Evolutionary conservation across 1,284 basidiomycete genomes (phyloP), one percentile per base, ranked within the genome.

Genomic region (Cystobasidiaceae sp.): DNA sequence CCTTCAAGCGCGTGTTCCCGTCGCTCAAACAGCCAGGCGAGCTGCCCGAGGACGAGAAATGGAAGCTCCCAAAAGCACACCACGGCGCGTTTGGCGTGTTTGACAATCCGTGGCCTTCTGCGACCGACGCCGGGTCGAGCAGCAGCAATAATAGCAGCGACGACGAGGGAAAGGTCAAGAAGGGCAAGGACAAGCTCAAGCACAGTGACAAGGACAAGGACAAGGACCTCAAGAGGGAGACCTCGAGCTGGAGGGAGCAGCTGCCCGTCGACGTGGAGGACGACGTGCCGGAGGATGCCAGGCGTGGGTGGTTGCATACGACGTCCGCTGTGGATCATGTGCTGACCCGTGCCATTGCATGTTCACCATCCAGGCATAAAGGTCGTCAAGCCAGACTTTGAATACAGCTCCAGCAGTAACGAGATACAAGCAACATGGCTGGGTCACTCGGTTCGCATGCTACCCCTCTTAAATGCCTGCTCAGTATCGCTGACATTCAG

Each of bases 341-440:
- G 21, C 17, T 34, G 17, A 17, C 19, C 28, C n/a, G 21, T n/a
- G n/a, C n/a, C n/a, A n/a, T n/a, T n/a, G n/a, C n/a, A n/a, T n/a
- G n/a, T n/a, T n/a, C n/a, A n/a, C 32, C 56, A 28, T n/a, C 7
- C 34, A 56, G 61, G 61, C 15, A 64, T 64, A 48, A 30, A 64
- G 30, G 52, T 56, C 9, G 30, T 23, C 6, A 21, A 49, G 28
- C 51, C 61, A 5, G 33, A 37, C 7, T 64, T 64, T 34, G 43
- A 43, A 17, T 44, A 34, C 11, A 19, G 33, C 33, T 39, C 50
- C n/a, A 44, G 41, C 11, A 23, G 28, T 9, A 34, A 61, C 27
- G 51, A 64, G 23, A n/a, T 55, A 1, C 50, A 48, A 23, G 41
- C 43, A 5, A 64, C 61, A n/a, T 64, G 61, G 61, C 49, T 64